Base-by-base conservation (phyloP, 2,329 filamentous ascomycete genomes). In the Ophiocordyceps camponoti-floridani region DNA sequence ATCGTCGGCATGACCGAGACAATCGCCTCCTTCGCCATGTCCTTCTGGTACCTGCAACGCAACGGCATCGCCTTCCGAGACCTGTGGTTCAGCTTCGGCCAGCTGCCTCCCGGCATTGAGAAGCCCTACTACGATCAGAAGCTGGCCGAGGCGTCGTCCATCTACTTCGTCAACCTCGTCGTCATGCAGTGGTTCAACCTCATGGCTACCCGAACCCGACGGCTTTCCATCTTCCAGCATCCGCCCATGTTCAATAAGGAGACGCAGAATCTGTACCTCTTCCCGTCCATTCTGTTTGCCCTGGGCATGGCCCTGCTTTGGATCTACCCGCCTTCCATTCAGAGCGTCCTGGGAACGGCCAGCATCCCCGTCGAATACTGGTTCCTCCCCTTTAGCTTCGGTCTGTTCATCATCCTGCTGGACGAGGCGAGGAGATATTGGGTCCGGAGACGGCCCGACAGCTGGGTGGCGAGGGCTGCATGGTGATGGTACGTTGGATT, bases 121-220 rank as follows among this genome's bases (percentile, higher is more conserved):
- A 59, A 68, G 2, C 73, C 73, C 41, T 71, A 69, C 46, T 74
- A 78, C 53, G 63, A 61, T 0, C 58, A 64, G 27, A 68, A 73
- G 49, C 62, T 82, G 23, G 80, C 79, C 49, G 68, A 73, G 48
- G 81, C 80, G 0, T 80, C 74, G 35, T 82, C 77, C 14, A 79
- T 89, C 47, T 88, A 88, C 60, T 88, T 88, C 53, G 73, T 87
- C 51, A 88, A 79, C 47, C 64, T 89, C 19, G 83, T 89, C 2
- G 77, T 88, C 43, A 85, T 88, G 81, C 80, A 84, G 67, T 79
- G 78, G 68, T 86, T 86, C 66, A 84, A 82, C 55, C 66, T 87
- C 4, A 71, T 87, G 54, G 76, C 77, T 1, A 69, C 83, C 5
- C 70, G 82, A 14, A 88, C 76, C 1, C 67, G 78, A 1, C 68